Base-by-base conservation (phyloP, 2,329 filamentous ascomycete genomes). In the Meredithiella fracta region DNA sequence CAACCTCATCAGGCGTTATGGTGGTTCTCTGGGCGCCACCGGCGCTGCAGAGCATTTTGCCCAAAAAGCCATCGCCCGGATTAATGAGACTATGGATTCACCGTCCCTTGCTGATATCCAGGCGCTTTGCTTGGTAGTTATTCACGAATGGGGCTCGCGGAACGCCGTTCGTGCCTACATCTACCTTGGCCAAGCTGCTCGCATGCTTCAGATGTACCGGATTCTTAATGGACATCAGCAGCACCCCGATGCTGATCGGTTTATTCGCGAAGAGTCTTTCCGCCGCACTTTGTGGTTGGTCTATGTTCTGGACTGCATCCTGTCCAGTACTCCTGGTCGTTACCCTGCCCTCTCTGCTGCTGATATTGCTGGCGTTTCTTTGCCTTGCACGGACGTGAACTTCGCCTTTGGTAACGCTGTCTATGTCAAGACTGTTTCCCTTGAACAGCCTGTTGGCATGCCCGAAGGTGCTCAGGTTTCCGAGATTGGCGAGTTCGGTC, bases 191-290 rank as follows among this genome's bases (percentile, higher is more conserved):
- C 77, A 80, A 63, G 78, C 78, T 31, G 73, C 76, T n/a, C 75
- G 78, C 58, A 80, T 81, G 77, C 72, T 78, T 31, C 78, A 81
- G 67, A 81, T 81, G 78, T 79, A 76, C 62, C 73, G 76, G 60
- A 75, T 81, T 56, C 72, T 80, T 49, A 75, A 78, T 61, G 72
- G 71, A 42, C 76, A 78, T 61, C 73, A 76, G 60, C 66, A 69
- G 44, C 69, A 71, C 15, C 75, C 77, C 42, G 72, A 66, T 34
- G 62, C 73, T n/a, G 77, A 80, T 61, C 74, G 76, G 61, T 81
- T 80, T 63, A 71, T 79, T 11, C 75, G 77, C 60, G 77, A 80
- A 51, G 78, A 81, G 64, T 78, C 76, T 0, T 76, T 79, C 64
- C 76, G 78, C 53, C 76, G 78, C 37, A 79, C 77, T 2, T 66